These are phyloP conservation scores for Dicorynia guianensis DNA, from an alignment of 306 rosid genomes.

Conservation along the genomic window DNA sequence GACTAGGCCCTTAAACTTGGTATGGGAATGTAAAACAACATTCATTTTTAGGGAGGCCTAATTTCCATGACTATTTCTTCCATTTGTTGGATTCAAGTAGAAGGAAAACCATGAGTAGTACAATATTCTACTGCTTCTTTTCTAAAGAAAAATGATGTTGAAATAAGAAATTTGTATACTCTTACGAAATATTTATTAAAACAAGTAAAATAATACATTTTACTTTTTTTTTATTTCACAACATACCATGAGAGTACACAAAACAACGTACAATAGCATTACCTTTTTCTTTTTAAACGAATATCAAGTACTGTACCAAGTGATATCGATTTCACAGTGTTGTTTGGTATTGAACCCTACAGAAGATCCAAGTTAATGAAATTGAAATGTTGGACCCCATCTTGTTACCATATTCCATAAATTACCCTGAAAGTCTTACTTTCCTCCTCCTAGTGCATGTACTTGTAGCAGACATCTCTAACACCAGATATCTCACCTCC, in stretches of 20 bases:
- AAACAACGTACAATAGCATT: too few species aligned
- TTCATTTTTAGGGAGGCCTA: background rate
- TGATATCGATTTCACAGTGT: conserved; percentile 40
- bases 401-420: conserved; percentile 39
- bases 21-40: too few species aligned
- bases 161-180: too few species aligned
- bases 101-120: background rate
- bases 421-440: conserved; percentile 23
- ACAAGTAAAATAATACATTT: too few species aligned
- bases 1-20: too few species aligned
- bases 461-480: conserved; percentile 21
- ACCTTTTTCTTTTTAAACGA: conserved; percentile 4
- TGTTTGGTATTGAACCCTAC: background rate
- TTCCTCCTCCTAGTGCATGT: conserved; percentile 23
- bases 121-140: background rate
- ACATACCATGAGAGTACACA: too few species aligned
- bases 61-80: background rate
- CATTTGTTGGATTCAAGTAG: background rate
- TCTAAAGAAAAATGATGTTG: too few species aligned
- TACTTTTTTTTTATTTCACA: too few species aligned
- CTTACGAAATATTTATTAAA: too few species aligned
- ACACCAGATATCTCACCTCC: background rate
- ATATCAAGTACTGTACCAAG: conserved; percentile 31
- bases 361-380: conserved; percentile 13
- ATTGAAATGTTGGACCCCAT: conserved; percentile 43